Evolutionary conservation across 2,329 filamentous ascomycete genomes (phyloP), one percentile per base, ranked within the genome.

Genomic region (Hypoxylon sp.): DNA sequence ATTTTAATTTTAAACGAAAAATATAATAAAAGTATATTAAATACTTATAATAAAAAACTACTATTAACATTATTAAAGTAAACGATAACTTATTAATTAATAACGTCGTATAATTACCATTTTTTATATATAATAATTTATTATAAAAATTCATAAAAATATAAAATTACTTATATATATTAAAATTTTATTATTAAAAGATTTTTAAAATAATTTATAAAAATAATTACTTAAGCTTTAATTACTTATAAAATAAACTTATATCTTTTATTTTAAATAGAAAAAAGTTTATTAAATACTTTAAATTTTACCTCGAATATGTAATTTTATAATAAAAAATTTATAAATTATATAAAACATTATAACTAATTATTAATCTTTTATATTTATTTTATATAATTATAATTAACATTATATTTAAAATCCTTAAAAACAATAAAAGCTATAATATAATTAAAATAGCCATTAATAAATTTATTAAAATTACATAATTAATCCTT

Each of bases 141-240:
- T 39, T 5, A 39, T 39, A 14, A n/a, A 39, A 39, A 39, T 37
- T 37, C n/a, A 39, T 39, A 39, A 39, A 39, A 39, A 39, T 39
- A 39, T 39, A 39, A 39, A n/a, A 39, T n/a, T 39, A n/a, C 1
- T 39, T 39, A 39, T 39, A 39, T 39, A 39, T 39, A 5, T 39
- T n/a, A n/a, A 39, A 1, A n/a, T 14, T 5, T 39, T 39, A 39
- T n/a, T n/a, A 39, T n/a, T n/a, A 14, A 39, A 39, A 39, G 3
- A 39, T 39, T n/a, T 39, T 39, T n/a, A n/a, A 4, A 5, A 35
- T 35, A 13, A 35, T 35, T 35, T 39, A 39, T n/a, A n/a, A n/a
- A n/a, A n/a, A n/a, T n/a, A n/a, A n/a, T n/a, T n/a, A n/a, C n/a
- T n/a, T n/a, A n/a, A n/a, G n/a, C n/a, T n/a, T n/a, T n/a, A n/a